phyloP scores from a whole-genome alignment of 805 yeast species.

The Suhomyces sp. region DNA sequence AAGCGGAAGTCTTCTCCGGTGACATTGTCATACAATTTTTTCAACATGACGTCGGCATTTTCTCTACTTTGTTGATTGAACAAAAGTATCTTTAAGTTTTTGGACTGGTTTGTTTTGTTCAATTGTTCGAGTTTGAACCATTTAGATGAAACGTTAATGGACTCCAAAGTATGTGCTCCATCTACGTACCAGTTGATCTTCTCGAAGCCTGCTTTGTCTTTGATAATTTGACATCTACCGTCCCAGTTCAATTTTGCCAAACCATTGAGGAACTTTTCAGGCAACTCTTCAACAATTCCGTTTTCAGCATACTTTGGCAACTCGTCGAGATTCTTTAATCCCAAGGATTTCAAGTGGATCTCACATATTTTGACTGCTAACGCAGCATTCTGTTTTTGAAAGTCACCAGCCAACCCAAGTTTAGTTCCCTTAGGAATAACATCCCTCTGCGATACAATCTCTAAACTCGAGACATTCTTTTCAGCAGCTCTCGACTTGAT shows the following conservation, averaged over 20 bases:
- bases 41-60: slow-evolving; percentile 59
- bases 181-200: slow-evolving; percentile 78
- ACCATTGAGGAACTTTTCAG: slow-evolving; percentile 54
- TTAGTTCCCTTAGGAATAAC: slow-evolving; percentile 37
- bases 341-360: slow-evolving; percentile 53
- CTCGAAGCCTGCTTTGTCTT: slow-evolving; percentile 35
- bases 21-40: slow-evolving; percentile 43
- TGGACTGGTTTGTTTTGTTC: slow-evolving; percentile 16
- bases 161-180: slow-evolving; percentile 95
- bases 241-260: slow-evolving; percentile 77
- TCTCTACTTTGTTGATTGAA: slow-evolving; percentile 96
- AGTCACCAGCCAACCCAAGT: slow-evolving; percentile 78
- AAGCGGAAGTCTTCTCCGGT: slow-evolving; percentile 43
- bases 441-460: slow-evolving; percentile 48
- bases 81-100: slow-evolving; percentile 50
- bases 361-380: slow-evolving; percentile 72
- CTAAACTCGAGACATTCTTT: slow-evolving; percentile 43
- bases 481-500: slow-evolving; percentile 69
- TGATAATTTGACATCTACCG: slow-evolving; percentile 87
- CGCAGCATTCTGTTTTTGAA: slow-evolving; percentile 84
- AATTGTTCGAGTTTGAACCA: slow-evolving; percentile 57
- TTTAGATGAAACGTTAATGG: slow-evolving; percentile 71
- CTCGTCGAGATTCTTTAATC: slow-evolving; percentile 26
- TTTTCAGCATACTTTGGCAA: slow-evolving; percentile 19
- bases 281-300: slow-evolving; percentile 31